Conservation (phyloP, 371 early-diverging fungal genomes). For the Actinomortierella wolfii region DNA sequence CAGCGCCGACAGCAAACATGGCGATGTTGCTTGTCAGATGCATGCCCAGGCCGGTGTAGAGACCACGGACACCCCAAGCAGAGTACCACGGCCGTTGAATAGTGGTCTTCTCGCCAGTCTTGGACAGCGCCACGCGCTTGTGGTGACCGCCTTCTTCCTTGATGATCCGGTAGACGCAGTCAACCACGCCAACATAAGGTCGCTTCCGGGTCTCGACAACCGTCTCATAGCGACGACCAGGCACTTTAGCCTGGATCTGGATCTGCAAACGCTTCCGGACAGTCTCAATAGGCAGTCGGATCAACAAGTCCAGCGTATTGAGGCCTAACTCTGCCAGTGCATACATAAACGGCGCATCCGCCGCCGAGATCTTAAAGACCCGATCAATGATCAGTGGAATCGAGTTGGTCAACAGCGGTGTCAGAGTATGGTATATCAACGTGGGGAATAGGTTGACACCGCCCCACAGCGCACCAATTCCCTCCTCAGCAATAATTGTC, state of each 20-base stretch:
- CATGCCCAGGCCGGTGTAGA: conserved; percentile 83
- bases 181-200: conserved; percentile 83
- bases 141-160: conserved; percentile 79
- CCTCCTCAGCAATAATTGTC: conserved; percentile 80
- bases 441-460: conserved; percentile 76
- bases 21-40: conserved; percentile 69
- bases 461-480: conserved; percentile 74
- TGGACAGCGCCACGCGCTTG: conserved; percentile 30
- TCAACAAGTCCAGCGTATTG: conserved; percentile 67
- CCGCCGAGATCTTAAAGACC: conserved; percentile 63
- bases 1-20: conserved; percentile 63
- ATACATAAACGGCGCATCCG: conserved; percentile 70
- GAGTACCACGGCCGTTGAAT: conserved; percentile 46
- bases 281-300: conserved; percentile 90
- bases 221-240: conserved; percentile 58
- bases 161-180: conserved; percentile 81
- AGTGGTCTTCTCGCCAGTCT: conserved; percentile 19
- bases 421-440: conserved; percentile 74
- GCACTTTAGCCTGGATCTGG: conserved; percentile 56
- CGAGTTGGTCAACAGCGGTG: conserved; percentile 74
- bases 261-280: conserved; percentile 83
- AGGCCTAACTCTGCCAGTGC: conserved; percentile 69
- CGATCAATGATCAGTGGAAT: conserved; percentile 76
- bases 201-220: conserved; percentile 71
- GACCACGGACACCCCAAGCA: conserved; percentile 75